These are phyloP conservation scores for Hanseniaspora sp. DNA, from an alignment of 1,139 yeast species.

Conservation along the genomic window DNA sequence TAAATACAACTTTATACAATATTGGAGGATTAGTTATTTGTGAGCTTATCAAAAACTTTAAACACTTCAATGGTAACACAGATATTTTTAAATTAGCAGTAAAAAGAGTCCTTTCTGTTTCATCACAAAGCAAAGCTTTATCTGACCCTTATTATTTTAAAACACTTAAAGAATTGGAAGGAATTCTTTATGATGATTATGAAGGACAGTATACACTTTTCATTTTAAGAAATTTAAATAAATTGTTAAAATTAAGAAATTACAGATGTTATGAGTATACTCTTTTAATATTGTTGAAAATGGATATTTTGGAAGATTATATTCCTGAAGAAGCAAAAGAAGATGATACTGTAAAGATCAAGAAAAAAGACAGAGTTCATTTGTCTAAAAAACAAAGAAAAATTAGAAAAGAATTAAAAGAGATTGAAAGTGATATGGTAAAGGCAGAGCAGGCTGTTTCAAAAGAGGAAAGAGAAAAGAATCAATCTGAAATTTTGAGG, in stretches of 20 bases:
- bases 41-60: constrained; percentile 56
- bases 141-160: constrained; percentile 40
- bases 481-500: constrained; percentile 76
- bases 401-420: constrained; percentile 72
- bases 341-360: constrained; percentile 41
- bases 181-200: constrained; percentile 56
- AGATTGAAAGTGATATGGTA: constrained; percentile 79
- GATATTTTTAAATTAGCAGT: constrained; percentile 60
- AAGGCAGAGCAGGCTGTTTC: constrained; percentile 81
- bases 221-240: constrained; percentile 52
- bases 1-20: constrained; percentile 33
- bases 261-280: constrained; percentile 79
- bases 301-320: constrained; percentile 68
- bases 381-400: constrained; percentile 79
- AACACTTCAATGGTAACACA: constrained; percentile 68
- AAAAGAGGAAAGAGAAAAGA: constrained; percentile 71
- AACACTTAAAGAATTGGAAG: constrained; percentile 57
- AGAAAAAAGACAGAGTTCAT: constrained; percentile 81
- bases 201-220: constrained; percentile 76
- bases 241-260: constrained; percentile 61
- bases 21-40: constrained; percentile 49
- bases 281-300: constrained; percentile 57
- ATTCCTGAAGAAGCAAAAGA: constrained; percentile 49
- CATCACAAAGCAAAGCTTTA: constrained; percentile 10
- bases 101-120: constrained; percentile 41